A percentile compares a stretch with the other conserved stretches of the same genome.
Evolutionary conservation across 148 eudicot species (phyloP).

Genomic region (Rhododendron ferrugineum): DNA sequence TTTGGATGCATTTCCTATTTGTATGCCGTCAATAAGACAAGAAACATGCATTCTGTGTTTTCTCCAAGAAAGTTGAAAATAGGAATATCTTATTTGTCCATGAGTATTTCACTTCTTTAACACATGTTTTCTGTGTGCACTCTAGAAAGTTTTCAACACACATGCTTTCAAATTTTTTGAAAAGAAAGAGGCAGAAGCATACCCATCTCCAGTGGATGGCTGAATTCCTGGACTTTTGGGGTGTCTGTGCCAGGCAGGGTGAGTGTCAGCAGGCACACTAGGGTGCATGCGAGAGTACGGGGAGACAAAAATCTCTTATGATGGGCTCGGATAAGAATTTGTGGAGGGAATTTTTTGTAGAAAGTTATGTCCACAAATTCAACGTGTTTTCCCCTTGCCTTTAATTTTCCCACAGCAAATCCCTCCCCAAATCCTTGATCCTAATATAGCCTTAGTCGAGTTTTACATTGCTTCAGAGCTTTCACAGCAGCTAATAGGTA

Average conservation of each 20-base stretch:
- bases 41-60: background rate
- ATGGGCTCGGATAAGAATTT: background rate
- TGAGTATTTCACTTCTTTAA: background rate
- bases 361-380: background rate
- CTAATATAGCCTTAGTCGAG: background rate
- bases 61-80: background rate
- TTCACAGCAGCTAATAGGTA: background rate
- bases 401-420: background rate
- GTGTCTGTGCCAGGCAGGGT: background rate
- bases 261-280: background rate
- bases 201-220: background rate
- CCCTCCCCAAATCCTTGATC: background rate
- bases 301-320: background rate
- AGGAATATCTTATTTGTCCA: background rate
- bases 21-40: background rate
- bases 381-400: background rate
- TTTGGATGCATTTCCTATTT: background rate
- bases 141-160: background rate
- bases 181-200: background rate
- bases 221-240: background rate
- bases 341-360: background rate
- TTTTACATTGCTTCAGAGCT: background rate
- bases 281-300: background rate
- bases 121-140: background rate
- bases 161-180: background rate